Conservation (phyloP, 345 rosid species). For the Viola odorata region DNA sequence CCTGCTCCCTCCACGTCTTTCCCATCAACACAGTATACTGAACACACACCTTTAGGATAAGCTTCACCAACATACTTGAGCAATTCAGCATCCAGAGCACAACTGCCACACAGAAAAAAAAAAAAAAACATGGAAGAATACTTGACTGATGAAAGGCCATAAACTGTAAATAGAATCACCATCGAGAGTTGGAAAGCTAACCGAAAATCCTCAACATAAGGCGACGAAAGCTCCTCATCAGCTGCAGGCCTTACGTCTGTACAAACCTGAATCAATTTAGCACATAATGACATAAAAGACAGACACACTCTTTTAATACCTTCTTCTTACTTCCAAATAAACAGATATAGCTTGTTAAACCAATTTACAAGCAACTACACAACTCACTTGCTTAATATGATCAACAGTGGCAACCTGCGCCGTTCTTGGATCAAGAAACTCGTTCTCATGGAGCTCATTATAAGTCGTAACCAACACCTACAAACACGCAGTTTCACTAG, state of each 20-base stretch:
- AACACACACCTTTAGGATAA: conserved; percentile 84
- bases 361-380: not conserved
- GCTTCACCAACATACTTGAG: conserved; percentile 78
- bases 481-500: not conserved
- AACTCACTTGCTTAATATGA: conserved; percentile 87
- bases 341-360: not conserved
- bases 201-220: conserved; percentile 87
- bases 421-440: conserved; percentile 88
- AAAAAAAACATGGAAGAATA: not conserved
- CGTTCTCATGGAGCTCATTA: conserved; percentile 56
- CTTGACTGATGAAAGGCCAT: not conserved
- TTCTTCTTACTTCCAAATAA: not conserved
- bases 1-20: conserved; percentile 84
- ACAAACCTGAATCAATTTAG: conserved; percentile 79
- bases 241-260: conserved; percentile 82
- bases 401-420: conserved; percentile 81
- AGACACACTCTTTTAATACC: not conserved
- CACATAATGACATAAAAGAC: conserved; percentile 29
- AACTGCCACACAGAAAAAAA: conserved; percentile 40
- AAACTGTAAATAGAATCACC: not conserved
- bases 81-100: conserved; percentile 78
- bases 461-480: conserved; percentile 69
- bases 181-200: conserved; percentile 19
- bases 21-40: conserved; percentile 70
- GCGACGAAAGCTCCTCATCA: conserved; percentile 87